Percentiles rank a stretch among this genome's conserved stretches.
Conservation (phyloP, 306 rosid genomes). For the Corylus heterophylla region DNA sequence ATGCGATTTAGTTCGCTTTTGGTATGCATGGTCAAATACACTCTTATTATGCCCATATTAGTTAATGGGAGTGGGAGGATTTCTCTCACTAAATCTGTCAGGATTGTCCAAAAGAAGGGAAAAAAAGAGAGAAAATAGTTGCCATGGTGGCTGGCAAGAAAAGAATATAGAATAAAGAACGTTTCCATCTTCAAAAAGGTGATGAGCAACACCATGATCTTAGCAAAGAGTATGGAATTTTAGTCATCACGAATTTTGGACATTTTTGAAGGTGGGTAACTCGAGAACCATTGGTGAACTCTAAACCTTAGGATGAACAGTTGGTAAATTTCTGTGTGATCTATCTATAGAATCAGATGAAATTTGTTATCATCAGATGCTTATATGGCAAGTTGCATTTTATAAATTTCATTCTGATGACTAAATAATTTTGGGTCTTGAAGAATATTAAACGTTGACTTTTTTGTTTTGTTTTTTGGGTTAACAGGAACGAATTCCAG, state of each 20-base stretch:
- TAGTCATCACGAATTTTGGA: neutral
- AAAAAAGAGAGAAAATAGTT: neutral
- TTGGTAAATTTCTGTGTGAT: neutral
- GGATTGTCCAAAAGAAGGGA: neutral
- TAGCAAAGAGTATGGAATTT: neutral
- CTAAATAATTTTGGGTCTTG: neutral
- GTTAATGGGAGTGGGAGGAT: neutral
- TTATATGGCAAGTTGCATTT: neutral
- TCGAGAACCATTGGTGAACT: neutral
- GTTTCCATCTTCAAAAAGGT: neutral
- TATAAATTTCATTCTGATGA: neutral
- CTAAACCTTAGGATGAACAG: no score
- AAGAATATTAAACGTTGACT: slow-evolving; percentile 5
- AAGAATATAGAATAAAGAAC: neutral
- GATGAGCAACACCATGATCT: neutral
- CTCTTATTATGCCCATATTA: neutral
- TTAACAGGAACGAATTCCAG: slow-evolving; percentile 77
- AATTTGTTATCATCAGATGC: neutral
- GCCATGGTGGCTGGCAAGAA: neutral
- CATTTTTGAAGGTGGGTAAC: neutral
- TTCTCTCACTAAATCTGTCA: neutral
- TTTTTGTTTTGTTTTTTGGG: slow-evolving; percentile 4
- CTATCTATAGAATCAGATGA: neutral
- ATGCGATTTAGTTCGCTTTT: no score
- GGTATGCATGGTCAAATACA: no score